Evolutionary conservation across 352 stramenopile species (phyloP), one percentile per base, ranked within the genome.

Genomic region (Phytopythium cucurbitacearum): DNA sequence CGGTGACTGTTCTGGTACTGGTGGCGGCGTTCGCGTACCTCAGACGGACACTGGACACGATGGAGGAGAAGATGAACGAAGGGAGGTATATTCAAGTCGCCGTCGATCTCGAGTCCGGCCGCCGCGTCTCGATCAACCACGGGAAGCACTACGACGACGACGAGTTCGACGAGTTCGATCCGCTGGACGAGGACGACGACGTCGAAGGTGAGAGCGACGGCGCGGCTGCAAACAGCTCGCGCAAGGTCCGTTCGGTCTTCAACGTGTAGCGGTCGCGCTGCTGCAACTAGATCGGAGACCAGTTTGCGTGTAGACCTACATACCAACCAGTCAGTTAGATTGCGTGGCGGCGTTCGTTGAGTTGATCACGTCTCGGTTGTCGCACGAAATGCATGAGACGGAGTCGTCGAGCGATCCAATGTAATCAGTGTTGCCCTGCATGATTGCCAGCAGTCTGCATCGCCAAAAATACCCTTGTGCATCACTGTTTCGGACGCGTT

Each of bases 61-160:
- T 83, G 69, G 64, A 80, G 54, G 62, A 69, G 56, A 61, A 64
- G 49, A 82, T 76, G 69, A 65, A 76, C 51, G 69, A 70, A 33
- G 71, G 63, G 2, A 36, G 60, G 13, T 82, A 79, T 48, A 73
- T 79, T 42, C 69, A 82, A 50, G 69, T 82, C 21, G 71, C 60
- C 4, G 69, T 79, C 4, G 69, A 82, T n/a, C 61, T 74, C 12
- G 69, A 73, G 41, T 69, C 68, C 16, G 68, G 71, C 11, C 45
- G 67, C 7, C 46, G 67, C 21, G 21, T 68, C 4, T 64, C 62
- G 11, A 51, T 51, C 11, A 56, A 64, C 35, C 68, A 74, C 11
- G 54, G 62, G 36, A 63, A 67, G 32, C 60, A 59, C 51, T 57
- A 40, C 11, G 65, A 67, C 21, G 64, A 62, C 4, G 62, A 61